A percentile compares a stretch with the other conserved stretches of the same genome.
phyloP scores from a whole-genome alignment of 306 rosid species.

The Cucurbita pepo region DNA sequence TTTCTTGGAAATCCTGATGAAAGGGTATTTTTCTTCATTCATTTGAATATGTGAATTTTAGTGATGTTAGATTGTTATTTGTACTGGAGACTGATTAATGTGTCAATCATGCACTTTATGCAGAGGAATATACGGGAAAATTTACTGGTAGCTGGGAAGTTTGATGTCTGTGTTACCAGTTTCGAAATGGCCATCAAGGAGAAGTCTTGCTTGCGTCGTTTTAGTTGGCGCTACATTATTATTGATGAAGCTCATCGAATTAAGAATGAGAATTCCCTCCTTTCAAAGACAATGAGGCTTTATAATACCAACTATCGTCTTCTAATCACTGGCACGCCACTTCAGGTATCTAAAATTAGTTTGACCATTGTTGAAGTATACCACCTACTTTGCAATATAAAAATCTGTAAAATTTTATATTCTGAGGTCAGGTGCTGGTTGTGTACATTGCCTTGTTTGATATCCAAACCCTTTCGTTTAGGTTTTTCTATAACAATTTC shows the following conservation, averaged over 20 bases:
- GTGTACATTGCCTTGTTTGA: neutral
- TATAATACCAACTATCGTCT: slow-evolving; percentile 83
- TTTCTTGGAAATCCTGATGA: slow-evolving; percentile 98
- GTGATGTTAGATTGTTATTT: neutral
- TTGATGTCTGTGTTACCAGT: slow-evolving; percentile 93
- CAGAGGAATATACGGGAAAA: slow-evolving; percentile 80
- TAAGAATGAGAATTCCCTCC: slow-evolving; percentile 92
- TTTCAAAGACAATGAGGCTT: slow-evolving; percentile 91
- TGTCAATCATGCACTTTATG: slow-evolving; percentile 6
- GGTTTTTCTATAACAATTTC: neutral
- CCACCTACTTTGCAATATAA: neutral
- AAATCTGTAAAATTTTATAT: neutral
- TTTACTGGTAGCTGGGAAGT: slow-evolving; percentile 83
- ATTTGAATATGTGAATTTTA: neutral
- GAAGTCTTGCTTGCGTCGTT: slow-evolving; percentile 66
- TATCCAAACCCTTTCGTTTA: neutral
- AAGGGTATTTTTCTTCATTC: slow-evolving; percentile 36
- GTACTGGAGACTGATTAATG: neutral
- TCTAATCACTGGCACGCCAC: slow-evolving; percentile 90
- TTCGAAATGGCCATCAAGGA: slow-evolving; percentile 99
- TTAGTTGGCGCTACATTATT: slow-evolving; percentile 93
- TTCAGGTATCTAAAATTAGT: slow-evolving; percentile 46
- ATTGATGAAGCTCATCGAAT: slow-evolving; percentile 97
- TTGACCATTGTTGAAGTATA: slow-evolving; percentile 2
- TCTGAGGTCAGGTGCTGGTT: neutral